A percentile compares a stretch with the other conserved stretches of the same genome.
phyloP scores from a whole-genome alignment of 2,329 filamentous ascomycete species.

The Triangularia verruculosa region DNA sequence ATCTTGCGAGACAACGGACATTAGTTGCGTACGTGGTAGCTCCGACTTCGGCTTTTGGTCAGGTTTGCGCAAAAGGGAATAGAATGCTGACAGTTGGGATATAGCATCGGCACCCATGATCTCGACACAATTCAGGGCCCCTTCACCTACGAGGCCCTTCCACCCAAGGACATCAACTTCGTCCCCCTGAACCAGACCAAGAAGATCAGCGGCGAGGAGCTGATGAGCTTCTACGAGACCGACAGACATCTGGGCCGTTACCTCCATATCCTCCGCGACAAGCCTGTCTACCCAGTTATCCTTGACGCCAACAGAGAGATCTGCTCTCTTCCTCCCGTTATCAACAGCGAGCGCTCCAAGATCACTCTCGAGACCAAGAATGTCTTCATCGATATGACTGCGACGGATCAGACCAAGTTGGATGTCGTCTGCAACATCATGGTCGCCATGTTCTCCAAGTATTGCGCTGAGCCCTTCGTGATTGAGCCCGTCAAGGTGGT shows the following conservation, averaged over 20 bases:
- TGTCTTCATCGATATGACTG: conserved; percentile 95
- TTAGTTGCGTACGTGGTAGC: conserved; percentile 42
- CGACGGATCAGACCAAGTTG: conserved; percentile 91
- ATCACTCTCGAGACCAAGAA: conserved; percentile 89
- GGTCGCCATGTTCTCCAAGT: conserved; percentile 94
- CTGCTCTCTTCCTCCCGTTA: conserved; percentile 93
- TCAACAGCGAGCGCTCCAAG: conserved; percentile 96
- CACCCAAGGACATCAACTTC: conserved; percentile 91
- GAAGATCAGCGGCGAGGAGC: conserved; percentile 79
- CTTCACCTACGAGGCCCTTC: conserved; percentile 91
- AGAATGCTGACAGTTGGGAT: not conserved
- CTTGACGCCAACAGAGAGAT: conserved; percentile 84
- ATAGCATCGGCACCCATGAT: conserved; percentile 85
- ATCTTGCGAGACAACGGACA: conserved; percentile 87
- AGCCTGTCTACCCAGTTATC: conserved; percentile 92
- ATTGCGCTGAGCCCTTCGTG: conserved; percentile 84
- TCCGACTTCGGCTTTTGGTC: too few relatives aligned
- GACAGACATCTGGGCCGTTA: conserved; percentile 89
- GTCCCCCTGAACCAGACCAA: conserved; percentile 85
- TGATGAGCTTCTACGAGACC: conserved; percentile 94
- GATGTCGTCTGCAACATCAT: conserved; percentile 95
- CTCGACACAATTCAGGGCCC: conserved; percentile 89
- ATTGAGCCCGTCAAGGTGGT: conserved; percentile 91
- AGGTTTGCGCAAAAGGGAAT: not conserved
- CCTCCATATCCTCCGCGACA: conserved; percentile 91